These are phyloP conservation scores for Gyrodon lividus DNA, from an alignment of 768 basidiomycete genomes.

Conservation along the genomic window DNA sequence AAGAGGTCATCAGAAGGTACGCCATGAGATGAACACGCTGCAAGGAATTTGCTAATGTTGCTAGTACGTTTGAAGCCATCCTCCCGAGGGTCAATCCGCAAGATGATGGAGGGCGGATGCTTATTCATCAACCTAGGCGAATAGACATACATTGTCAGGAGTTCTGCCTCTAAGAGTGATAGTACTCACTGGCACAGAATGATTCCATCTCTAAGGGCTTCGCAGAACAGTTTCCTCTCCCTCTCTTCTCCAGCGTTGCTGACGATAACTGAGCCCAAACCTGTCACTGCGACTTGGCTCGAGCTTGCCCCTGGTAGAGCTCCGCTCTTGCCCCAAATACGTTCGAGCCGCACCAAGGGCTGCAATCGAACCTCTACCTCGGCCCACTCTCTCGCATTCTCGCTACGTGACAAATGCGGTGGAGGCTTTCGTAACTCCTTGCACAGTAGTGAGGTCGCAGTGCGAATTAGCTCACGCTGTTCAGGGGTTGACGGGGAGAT, in stretches of 20 bases:
- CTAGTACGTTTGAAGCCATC: conserved; percentile 63
- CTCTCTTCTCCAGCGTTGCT: conserved; percentile 67
- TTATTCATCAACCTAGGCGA: conserved; percentile 71
- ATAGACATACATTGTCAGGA: conserved; percentile 4
- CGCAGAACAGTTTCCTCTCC: conserved; percentile 69
- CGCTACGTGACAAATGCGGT: conserved; percentile 49
- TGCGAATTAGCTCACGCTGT: conserved; percentile 65
- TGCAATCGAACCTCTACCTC: conserved; percentile 71
- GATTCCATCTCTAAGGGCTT: conserved; percentile 80
- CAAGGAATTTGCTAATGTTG: conserved; percentile 78
- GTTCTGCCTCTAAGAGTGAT: conserved; percentile 7
- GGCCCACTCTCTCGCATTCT: conserved; percentile 62
- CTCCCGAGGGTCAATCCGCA: conserved; percentile 64
- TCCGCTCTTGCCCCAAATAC: conserved; percentile 73
- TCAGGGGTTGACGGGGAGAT: conserved; percentile 49
- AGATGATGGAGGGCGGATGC: conserved; percentile 58
- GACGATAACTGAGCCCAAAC: conserved; percentile 35
- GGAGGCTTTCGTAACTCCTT: conserved; percentile 65
- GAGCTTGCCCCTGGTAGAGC: conserved; percentile 40
- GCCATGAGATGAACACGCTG: conserved; percentile 68
- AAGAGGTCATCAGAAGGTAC: conserved; percentile 64
- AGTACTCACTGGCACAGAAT: conserved; percentile 84
- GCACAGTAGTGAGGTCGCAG: conserved; percentile 61
- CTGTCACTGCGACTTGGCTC: conserved; percentile 36
- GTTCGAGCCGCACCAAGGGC: conserved; percentile 63